Percentiles rank a stretch among this genome's conserved stretches.
phyloP scores from a whole-genome alignment of 2,329 filamentous ascomycete species.

The Aspergillus caelatus region DNA sequence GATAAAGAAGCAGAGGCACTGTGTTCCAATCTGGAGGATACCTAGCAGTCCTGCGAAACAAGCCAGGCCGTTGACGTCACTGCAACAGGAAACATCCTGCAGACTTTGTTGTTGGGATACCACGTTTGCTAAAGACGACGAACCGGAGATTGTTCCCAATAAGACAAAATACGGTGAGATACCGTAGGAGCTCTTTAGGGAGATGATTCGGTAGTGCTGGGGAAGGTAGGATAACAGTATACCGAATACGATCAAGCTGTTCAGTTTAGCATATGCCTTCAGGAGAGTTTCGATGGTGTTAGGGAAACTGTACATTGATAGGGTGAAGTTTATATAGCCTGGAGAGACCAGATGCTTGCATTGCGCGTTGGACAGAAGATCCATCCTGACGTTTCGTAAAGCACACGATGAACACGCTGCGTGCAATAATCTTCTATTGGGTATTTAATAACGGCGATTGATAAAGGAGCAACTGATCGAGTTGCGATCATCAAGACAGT shows the following conservation, averaged over 20 bases:
- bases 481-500: not conserved
- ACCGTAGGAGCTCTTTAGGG: conserved; percentile 82
- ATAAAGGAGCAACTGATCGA: not conserved
- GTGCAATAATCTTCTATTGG: not conserved
- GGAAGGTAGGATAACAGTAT: conserved; percentile 93
- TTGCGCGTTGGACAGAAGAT: conserved; percentile 33
- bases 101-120: conserved; percentile 81
- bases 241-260: conserved; percentile 75
- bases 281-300: conserved; percentile 9
- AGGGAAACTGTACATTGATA: conserved; percentile 53
- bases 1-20: conserved; percentile 88
- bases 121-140: conserved; percentile 89
- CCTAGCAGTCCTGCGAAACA: conserved; percentile 85
- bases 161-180: conserved; percentile 95
- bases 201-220: conserved; percentile 90
- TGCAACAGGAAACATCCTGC: conserved; percentile 83
- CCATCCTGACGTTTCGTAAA: conserved; percentile 21
- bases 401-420: not conserved
- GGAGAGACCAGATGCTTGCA: conserved; percentile 57
- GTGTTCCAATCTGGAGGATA: conserved; percentile 85
- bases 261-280: conserved; percentile 18
- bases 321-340: conserved; percentile 54
- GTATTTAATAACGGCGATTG: not conserved
- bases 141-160: conserved; percentile 88
- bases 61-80: conserved; percentile 75